Conservation (phyloP, 1,284 basidiomycete species). For the Coniferiporia sulphurascens region DNA sequence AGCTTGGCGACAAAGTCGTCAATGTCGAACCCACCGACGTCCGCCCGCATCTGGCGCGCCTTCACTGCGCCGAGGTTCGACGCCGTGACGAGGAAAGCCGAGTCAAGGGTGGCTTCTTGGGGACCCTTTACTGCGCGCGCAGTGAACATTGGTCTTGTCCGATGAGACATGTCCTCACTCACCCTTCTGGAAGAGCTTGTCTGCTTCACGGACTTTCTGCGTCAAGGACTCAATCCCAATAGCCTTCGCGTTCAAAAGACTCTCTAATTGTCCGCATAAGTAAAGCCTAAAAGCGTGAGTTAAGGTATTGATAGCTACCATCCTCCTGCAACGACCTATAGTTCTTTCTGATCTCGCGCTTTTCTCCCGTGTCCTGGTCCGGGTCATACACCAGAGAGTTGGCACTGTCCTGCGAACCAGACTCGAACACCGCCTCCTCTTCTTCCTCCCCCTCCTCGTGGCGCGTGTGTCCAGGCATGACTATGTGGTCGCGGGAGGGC, state of each 20-base stretch:
- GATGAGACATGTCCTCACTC: constrained; percentile 6
- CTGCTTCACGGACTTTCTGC: constrained; percentile 48
- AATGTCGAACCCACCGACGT: constrained; percentile 75
- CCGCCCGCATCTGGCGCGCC: constrained; percentile 82
- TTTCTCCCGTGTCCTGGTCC: constrained; percentile 72
- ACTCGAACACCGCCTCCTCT: not conserved
- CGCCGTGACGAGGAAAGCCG: constrained; percentile 62
- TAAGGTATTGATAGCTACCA: constrained; percentile 26
- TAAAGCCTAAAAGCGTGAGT: constrained; percentile 10
- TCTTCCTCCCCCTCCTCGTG: constrained; percentile 7
- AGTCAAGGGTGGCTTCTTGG: constrained; percentile 77
- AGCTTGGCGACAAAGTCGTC: constrained; percentile 78
- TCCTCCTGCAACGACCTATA: constrained; percentile 63
- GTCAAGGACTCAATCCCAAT: constrained; percentile 52
- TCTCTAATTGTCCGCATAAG: constrained; percentile 13
- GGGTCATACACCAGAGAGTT: constrained; percentile 57
- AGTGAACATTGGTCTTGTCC: not conserved
- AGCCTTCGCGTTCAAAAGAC: constrained; percentile 44
- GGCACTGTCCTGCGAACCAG: constrained; percentile 20
- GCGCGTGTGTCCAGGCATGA: not conserved
- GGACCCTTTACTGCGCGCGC: constrained; percentile 62
- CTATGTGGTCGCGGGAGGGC: too few species aligned
- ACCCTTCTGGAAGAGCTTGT: constrained; percentile 62
- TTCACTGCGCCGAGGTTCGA: constrained; percentile 72
- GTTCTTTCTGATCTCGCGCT: constrained; percentile 61